Evolutionary conservation across 2,329 filamentous ascomycete species (phyloP).

Genomic region (Hysterium pulicare): DNA sequence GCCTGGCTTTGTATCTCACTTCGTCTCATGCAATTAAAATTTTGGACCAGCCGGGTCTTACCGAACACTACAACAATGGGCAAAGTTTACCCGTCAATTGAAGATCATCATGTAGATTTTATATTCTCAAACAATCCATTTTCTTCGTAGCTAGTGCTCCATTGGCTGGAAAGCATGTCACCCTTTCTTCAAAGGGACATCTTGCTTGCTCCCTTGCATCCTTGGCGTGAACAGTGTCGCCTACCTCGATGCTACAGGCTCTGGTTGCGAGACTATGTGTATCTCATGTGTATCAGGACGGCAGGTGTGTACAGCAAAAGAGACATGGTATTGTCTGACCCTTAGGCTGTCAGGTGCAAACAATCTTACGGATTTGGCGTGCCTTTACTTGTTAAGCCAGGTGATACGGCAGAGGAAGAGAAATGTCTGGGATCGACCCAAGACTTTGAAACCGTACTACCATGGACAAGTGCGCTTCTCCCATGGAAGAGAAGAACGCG

Average conservation of each 20-base stretch:
- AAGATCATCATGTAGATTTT: constrained; percentile 59
- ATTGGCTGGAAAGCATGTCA: constrained; percentile 65
- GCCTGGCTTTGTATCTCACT: no score
- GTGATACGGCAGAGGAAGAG: constrained; percentile 25
- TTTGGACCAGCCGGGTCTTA: no score
- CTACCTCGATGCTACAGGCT: constrained; percentile 73
- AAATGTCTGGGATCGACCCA: constrained; percentile 8
- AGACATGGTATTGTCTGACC: constrained; percentile 1
- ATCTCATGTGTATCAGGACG: constrained; percentile 72
- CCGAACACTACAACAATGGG: constrained; percentile 50
- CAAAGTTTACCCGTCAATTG: constrained; percentile 56
- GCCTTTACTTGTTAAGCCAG: constrained; percentile 47
- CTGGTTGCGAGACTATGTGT: constrained; percentile 75
- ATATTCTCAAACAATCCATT: constrained; percentile 63
- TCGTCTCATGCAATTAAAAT: no score
- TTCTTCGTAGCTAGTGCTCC: constrained; percentile 76
- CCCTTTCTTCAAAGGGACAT: constrained; percentile 72
- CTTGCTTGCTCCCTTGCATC: constrained; percentile 60
- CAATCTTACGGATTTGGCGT: constrained; percentile 64
- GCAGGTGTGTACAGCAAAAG: no score
- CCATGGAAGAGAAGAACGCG: constrained; percentile 49
- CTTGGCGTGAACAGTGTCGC: constrained; percentile 58
- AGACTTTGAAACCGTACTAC: constrained; percentile 51
- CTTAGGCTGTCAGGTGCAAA: constrained; percentile 49
- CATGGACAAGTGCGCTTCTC: constrained; percentile 51